Evolutionary conservation across 768 basidiomycete genomes (phyloP).

Genomic region (Suillus lakei): DNA sequence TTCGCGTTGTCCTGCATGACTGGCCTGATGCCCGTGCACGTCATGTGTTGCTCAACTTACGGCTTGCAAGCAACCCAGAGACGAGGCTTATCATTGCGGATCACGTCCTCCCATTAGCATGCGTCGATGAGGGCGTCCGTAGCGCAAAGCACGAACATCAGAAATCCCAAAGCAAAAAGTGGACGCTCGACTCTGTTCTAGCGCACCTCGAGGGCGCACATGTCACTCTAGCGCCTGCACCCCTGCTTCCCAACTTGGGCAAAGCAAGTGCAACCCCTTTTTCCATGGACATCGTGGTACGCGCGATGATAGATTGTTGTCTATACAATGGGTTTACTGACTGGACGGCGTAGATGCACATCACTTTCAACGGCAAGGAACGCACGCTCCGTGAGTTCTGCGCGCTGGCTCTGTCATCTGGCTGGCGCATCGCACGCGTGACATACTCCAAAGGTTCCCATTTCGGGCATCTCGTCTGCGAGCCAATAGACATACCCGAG

Average conservation of each 20-base stretch:
- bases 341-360: conserved; percentile 58
- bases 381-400: conserved; percentile 69
- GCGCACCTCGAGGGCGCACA: conserved; percentile 57
- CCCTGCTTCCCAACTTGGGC: conserved; percentile 75
- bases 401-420: conserved; percentile 55
- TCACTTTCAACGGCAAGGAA: conserved; percentile 70
- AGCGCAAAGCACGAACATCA: conserved; percentile 17
- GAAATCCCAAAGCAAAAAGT: conserved; percentile 20
- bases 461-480: conserved; percentile 74
- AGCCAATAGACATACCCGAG: conserved; percentile 59
- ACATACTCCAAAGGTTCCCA: conserved; percentile 63
- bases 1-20: conserved; percentile 77
- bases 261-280: conserved; percentile 70
- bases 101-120: conserved; percentile 71
- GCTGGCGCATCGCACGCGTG: conserved; percentile 65
- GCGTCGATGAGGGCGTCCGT: conserved; percentile 49
- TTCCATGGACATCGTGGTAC: conserved; percentile 71
- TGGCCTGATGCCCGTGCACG: conserved; percentile 68
- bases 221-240: conserved; percentile 56
- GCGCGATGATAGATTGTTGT: conserved; percentile 13
- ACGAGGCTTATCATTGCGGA: conserved; percentile 76
- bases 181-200: conserved; percentile 34
- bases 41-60: conserved; percentile 50
- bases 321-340: conserved; percentile 5
- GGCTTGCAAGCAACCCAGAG: conserved; percentile 38